These are phyloP conservation scores for Cardamine resedifolia DNA, from an alignment of 345 rosid genomes.

Conservation along the genomic window DNA sequence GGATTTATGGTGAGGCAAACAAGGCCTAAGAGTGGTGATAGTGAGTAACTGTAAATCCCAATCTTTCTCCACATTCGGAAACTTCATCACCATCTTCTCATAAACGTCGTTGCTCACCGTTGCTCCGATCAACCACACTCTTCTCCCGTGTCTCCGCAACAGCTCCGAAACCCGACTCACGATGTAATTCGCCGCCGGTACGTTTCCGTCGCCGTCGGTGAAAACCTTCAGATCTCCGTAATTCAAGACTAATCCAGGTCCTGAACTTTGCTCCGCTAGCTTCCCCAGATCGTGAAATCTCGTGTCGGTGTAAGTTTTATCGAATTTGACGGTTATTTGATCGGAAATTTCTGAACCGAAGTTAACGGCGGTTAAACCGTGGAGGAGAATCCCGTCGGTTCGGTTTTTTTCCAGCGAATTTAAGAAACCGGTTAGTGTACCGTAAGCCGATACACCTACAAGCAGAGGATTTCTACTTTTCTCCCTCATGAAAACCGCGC, in stretches of 20 bases:
- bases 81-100: conserved; percentile 51
- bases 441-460: conserved; percentile 58
- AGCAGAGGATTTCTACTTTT: conserved; percentile 74
- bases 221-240: conserved; percentile 63
- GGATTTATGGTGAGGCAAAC: conserved; percentile 59
- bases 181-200: conserved; percentile 37
- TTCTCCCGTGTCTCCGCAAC: conserved; percentile 45
- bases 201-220: conserved; percentile 22
- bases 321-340: conserved; percentile 38
- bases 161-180: conserved; percentile 52
- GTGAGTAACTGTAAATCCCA: conserved; percentile 86
- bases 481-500: conserved; percentile 50
- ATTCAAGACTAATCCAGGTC: conserved; percentile 56
- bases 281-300: conserved; percentile 52
- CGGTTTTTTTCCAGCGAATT: conserved; percentile 41
- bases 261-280: conserved; percentile 41
- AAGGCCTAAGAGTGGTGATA: conserved; percentile 51
- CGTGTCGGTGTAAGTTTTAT: conserved; percentile 32
- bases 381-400: conserved; percentile 40
- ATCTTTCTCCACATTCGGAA: conserved; percentile 60
- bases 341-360: conserved; percentile 45
- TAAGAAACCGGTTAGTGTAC: conserved; percentile 49
- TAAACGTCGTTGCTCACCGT: conserved; percentile 59
- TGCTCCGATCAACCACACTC: conserved; percentile 67
- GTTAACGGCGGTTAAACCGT: conserved; percentile 45